Base-by-base conservation (phyloP, 2,329 filamentous ascomycete species). In the Pseudopyricularia javanii region DNA sequence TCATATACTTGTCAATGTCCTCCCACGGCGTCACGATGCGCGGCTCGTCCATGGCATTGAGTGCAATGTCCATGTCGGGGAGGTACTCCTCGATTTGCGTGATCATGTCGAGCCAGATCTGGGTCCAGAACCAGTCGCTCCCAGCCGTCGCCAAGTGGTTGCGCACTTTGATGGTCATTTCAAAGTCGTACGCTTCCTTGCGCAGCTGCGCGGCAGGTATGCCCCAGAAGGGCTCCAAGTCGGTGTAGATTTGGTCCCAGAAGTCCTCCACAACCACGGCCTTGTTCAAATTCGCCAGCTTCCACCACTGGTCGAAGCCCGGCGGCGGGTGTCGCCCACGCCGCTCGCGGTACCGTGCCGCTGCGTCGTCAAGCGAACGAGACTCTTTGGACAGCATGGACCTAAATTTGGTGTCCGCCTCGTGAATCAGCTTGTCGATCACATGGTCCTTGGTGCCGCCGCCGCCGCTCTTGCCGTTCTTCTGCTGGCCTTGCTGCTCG, bases 1-100 rank as follows among this genome's bases (percentile, higher is more conserved):
- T 63, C 66, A 86, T 72, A 53, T 76, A 73, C 1, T 64, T 63
- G 26, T 78, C 66, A 50, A 86, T 75, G 6, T 80, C 74, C 60
- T 86, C 81, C 73, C 76, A 84, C 3, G 81, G 75, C 2, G 79
- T 77, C 12, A 85, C 74, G 8, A 86, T 60, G 26, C 82, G 72
- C 37, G 82, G 82, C 61, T 86, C 82, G 58, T 86, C 83, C 74
- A 85, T 80, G 32, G 76, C 71, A 57, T 86, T 86, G 55, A 85
- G 70, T 0, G 82, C 74, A 54, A 86, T 73, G 55, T 85, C 82
- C 76, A 86, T 81, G 59, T 86, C 82, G 2, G 82, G 82, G 15
- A 86, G 67, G 52, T 78, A 55, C 37, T 75, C 66, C 56, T 76
- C 71, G n/a, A 82, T 70, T 0, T 72, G 71, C 54, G 72, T 67